These are phyloP conservation scores for Colletotrichum agaves DNA, from an alignment of 2,329 filamentous ascomycete genomes.

Conservation along the genomic window DNA sequence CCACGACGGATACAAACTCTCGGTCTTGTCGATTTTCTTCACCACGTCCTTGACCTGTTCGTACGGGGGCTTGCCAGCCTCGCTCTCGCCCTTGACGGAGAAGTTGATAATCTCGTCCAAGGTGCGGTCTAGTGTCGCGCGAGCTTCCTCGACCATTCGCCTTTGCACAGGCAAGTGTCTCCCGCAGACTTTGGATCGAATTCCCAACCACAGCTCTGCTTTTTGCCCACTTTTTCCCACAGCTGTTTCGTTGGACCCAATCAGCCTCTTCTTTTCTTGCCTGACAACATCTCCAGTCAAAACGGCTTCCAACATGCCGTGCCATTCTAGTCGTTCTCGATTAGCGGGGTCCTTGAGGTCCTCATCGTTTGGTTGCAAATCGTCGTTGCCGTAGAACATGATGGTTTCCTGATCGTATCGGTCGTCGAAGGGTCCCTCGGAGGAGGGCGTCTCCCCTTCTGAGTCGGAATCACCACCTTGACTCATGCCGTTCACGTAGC, in stretches of 20 bases:
- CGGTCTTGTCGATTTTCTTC: constrained; percentile 88
- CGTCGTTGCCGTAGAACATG: constrained; percentile 91
- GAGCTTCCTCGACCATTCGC: constrained; percentile 87
- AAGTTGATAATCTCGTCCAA: constrained; percentile 94
- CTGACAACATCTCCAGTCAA: constrained; percentile 96
- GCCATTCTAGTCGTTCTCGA: constrained; percentile 93
- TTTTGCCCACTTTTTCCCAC: constrained; percentile 74
- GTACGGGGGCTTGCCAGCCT: constrained; percentile 86
- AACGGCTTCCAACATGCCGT: constrained; percentile 96
- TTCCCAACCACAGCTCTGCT: constrained; percentile 86
- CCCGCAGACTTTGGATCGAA: constrained; percentile 85
- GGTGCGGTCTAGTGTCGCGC: constrained; percentile 75
- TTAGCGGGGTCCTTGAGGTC: constrained; percentile 90
- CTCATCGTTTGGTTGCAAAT: constrained; percentile 87
- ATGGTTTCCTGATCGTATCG: constrained; percentile 91
- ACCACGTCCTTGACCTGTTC: constrained; percentile 93
- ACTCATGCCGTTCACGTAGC: constrained; percentile 67
- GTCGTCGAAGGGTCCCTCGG: constrained; percentile 86
- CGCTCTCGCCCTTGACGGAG: constrained; percentile 91
- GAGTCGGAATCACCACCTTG: constrained; percentile 79
- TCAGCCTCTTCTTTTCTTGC: constrained; percentile 96
- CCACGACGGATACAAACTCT: constrained; percentile 85
- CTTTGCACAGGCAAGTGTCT: constrained; percentile 85
- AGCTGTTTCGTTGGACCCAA: constrained; percentile 75
- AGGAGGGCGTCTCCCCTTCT: constrained; percentile 90